A percentile compares a stretch with the other conserved stretches of the same genome.
These are phyloP conservation scores for Xylaria polymorpha DNA, from an alignment of 2,329 filamentous ascomycete genomes.

Conservation along the genomic window DNA sequence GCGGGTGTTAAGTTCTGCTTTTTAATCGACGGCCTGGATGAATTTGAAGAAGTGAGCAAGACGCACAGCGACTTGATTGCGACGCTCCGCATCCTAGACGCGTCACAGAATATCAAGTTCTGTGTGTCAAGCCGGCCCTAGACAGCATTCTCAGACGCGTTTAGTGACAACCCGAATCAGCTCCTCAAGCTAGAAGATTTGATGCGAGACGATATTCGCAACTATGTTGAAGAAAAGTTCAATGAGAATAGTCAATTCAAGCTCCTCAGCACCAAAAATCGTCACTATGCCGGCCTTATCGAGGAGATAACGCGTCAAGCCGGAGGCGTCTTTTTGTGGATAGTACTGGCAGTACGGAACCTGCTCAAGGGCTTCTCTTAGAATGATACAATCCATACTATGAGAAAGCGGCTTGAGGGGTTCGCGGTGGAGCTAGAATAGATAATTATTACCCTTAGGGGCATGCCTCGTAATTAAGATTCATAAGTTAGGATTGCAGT, in stretches of 20 bases:
- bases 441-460: no score
- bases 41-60: slow-evolving; percentile 7
- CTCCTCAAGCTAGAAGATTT: slow-evolving; percentile 22
- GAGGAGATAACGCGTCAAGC: slow-evolving; percentile 7
- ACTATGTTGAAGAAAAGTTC: slow-evolving; percentile 16
- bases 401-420: slow-evolving; percentile 7
- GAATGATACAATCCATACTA: background rate
- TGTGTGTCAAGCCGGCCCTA: slow-evolving; percentile 21
- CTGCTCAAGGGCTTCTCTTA: slow-evolving; percentile 16
- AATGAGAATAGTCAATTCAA: slow-evolving; percentile 24
- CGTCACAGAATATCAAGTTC: slow-evolving; percentile 15
- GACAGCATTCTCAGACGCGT: slow-evolving; percentile 15
- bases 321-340: slow-evolving; percentile 23
- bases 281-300: slow-evolving; percentile 1
- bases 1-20: slow-evolving; percentile 24
- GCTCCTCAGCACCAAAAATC: slow-evolving; percentile 10
- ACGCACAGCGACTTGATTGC: background rate
- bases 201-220: slow-evolving; percentile 15
- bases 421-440: slow-evolving; percentile 17
- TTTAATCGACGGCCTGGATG: slow-evolving; percentile 27
- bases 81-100: background rate
- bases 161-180: slow-evolving; percentile 7
- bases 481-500: no score
- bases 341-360: slow-evolving; percentile 8
- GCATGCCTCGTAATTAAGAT: no score